These are phyloP conservation scores for Euclidium syriacum DNA, from an alignment of 345 rosid species.

Conservation along the genomic window DNA sequence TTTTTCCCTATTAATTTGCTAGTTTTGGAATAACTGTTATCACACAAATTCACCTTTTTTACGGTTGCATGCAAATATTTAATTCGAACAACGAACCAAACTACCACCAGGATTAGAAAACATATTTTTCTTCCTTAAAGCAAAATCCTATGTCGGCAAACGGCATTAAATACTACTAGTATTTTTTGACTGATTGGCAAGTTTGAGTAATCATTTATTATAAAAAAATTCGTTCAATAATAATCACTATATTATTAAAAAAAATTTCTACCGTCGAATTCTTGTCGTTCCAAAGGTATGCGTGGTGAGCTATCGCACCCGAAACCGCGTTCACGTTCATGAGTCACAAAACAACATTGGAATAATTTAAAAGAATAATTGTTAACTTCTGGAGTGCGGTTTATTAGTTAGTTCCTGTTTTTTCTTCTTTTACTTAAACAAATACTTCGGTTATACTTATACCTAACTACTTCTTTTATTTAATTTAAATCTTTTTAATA, in stretches of 20 bases:
- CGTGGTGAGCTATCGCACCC: constrained; percentile 29
- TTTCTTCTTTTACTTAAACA: not conserved
- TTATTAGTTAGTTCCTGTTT: constrained; percentile 3
- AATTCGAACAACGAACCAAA: constrained; percentile 22
- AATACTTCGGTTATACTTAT: constrained; percentile 13
- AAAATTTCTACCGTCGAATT: constrained; percentile 8
- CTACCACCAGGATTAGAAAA: not conserved
- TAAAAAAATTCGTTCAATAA: not conserved
- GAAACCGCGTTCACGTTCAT: constrained; percentile 25
- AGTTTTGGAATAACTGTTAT: no score
- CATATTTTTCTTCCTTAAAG: not conserved
- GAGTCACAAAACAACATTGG: constrained; percentile 4
- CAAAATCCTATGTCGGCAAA: constrained; percentile 24
- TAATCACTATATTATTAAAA: not conserved
- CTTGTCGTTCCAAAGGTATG: constrained; percentile 13
- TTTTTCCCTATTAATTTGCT: no score
- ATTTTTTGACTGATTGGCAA: constrained; percentile 13
- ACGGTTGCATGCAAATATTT: constrained; percentile 2
- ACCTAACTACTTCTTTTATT: constrained; percentile 2
- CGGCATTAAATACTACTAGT: not conserved
- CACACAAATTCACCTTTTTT: no score
- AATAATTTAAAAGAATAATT: not conserved
- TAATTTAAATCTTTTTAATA: not conserved
- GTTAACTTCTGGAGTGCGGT: constrained; percentile 1
- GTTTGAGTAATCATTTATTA: not conserved